Base-by-base conservation (phyloP, 2,329 filamentous ascomycete species). In the Hypoxylon sp. region DNA sequence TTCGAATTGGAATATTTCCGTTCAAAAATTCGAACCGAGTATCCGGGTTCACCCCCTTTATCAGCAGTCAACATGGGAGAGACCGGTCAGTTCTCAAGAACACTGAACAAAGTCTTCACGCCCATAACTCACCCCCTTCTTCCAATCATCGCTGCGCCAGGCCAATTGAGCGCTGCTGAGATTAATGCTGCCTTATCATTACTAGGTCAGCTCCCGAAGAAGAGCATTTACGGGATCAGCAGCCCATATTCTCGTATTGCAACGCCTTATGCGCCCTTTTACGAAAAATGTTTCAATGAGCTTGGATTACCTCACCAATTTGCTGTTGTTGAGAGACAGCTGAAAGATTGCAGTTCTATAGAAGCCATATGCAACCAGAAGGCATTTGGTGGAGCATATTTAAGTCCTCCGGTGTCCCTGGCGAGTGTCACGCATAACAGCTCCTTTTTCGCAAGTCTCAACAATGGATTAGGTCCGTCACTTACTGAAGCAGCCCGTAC, bases 1-100 rank as follows among this genome's bases (percentile, higher is more conserved):
- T 96, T 97, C 77, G 93, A 97, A 81, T 86, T 97, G 35, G 94
- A 97, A 79, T 94, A 94, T 79, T 97, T 97, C 81, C 90, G 93
- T 31, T 94, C 92, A 10, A 87, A 90, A 71, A 90, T 96, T 77
- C 89, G 89, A 75, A 83, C 87, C 31, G 88, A 91, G 69, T 90
- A 91, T 71, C 87, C 91, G 0, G 85, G 91, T 69, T 85, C 86
- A 8, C 92, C 93, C 9, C 91, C 92, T 0, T 84, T 97, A 35
- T 96, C 93, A 1, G 93, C 92, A 5, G 88, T 97, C 72, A 96
- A 96, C 79, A 96, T 96, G 92, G 92, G 92, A 26, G 90, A 93
- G 73, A 88, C 90, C n/a, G 94, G 94, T 10, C 93, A 97, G 76
- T 88, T 97, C 54, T 96, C 93, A 0, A 87, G 94, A 74, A 92